A percentile compares a stretch with the other conserved stretches of the same genome.
phyloP scores from a whole-genome alignment of 129 eudicot genomes.

The Pulicaria dysenterica region DNA sequence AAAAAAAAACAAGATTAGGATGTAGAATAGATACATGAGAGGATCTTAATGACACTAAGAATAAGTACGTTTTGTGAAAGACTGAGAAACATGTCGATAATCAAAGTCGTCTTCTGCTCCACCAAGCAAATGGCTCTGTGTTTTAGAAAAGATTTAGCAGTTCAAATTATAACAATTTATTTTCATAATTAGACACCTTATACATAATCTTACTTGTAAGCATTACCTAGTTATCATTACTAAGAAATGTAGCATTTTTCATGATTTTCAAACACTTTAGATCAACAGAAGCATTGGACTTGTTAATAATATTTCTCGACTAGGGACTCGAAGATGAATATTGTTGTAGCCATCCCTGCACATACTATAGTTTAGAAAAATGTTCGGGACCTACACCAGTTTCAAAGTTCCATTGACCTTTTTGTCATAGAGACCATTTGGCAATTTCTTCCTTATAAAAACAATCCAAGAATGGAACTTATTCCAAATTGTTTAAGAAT shows the following conservation, averaged over 20 bases:
- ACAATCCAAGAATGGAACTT: not conserved
- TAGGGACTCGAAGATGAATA: conserved; percentile 39
- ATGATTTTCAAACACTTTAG: conserved; percentile 90
- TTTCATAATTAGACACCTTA: conserved; percentile 7
- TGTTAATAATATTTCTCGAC: conserved; percentile 44
- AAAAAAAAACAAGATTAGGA: not conserved
- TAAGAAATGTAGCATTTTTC: conserved; percentile 92
- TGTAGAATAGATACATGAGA: conserved; percentile 60
- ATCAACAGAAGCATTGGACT: conserved; percentile 64
- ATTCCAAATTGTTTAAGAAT: too few relatives aligned
- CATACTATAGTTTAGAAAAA: not conserved
- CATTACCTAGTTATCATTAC: conserved; percentile 81
- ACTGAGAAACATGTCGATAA: conserved; percentile 45
- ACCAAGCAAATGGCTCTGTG: conserved; percentile 84
- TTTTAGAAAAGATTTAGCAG: conserved; percentile 6
- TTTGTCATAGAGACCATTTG: not conserved
- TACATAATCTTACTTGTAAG: not conserved
- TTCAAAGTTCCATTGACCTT: not conserved
- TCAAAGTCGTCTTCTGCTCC: conserved; percentile 59
- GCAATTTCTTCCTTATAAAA: too few relatives aligned
- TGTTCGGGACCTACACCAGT: conserved; percentile 13
- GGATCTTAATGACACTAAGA: conserved; percentile 72
- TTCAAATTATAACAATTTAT: conserved; percentile 18
- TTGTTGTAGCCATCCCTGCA: conserved; percentile 68
- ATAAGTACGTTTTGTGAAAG: conserved; percentile 69